These are phyloP conservation scores for Monosporozyma yasuniensis DNA, from an alignment of 805 yeast genomes.

Conservation along the genomic window DNA sequence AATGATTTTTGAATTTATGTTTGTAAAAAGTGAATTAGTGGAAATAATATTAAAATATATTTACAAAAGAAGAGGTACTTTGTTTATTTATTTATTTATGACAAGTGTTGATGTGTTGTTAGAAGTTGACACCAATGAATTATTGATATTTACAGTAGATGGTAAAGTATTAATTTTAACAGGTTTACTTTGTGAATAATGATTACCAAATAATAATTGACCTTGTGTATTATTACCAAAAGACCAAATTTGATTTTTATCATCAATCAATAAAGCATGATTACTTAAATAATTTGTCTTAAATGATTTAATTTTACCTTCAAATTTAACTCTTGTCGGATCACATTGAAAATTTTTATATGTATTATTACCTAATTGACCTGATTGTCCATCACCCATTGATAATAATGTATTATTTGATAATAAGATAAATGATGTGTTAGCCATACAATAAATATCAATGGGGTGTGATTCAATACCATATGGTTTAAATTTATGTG, in stretches of 20 bases:
- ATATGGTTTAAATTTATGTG: conserved; percentile 32
- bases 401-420: conserved; percentile 38
- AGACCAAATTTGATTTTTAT: conserved; percentile 54
- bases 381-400: conserved; percentile 79
- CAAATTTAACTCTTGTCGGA: conserved; percentile 47
- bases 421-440: conserved; percentile 9
- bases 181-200: not conserved
- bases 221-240: conserved; percentile 86
- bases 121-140: not conserved
- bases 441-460: not conserved
- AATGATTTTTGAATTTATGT: too few relatives aligned
- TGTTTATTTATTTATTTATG: not conserved
- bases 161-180: not conserved
- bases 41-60: not conserved
- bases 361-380: conserved; percentile 76
- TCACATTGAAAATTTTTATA: conserved; percentile 63
- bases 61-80: not conserved
- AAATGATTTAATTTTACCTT: conserved; percentile 47
- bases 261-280: conserved; percentile 55
- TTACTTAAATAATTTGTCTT: conserved; percentile 39
- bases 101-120: not conserved
- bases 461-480: conserved; percentile 30
- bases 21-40: not conserved
- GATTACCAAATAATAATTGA: conserved; percentile 69
- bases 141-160: not conserved